These are phyloP conservation scores for Neoarthrinium moseri DNA, from an alignment of 2,329 filamentous ascomycete genomes.

Conservation along the genomic window DNA sequence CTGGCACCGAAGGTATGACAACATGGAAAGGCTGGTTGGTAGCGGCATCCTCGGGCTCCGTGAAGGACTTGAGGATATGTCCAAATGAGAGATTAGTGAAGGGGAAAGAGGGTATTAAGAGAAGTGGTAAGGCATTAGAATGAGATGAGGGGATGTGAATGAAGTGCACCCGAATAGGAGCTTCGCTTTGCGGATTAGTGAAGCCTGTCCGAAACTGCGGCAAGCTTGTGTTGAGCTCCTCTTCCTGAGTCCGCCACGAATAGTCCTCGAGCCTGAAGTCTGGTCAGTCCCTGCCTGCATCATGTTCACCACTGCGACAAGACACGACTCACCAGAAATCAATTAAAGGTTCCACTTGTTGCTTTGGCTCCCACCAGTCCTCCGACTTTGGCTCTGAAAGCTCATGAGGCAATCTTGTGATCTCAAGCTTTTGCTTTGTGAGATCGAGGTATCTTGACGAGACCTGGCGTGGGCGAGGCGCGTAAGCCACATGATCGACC, in stretches of 20 bases:
- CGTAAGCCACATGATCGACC: slow-evolving; percentile 25
- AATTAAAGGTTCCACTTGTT: slow-evolving; percentile 61
- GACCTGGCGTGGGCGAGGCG: slow-evolving; percentile 43
- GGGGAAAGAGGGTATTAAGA: slow-evolving; percentile 66
- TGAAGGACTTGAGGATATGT: slow-evolving; percentile 54
- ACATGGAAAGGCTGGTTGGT: slow-evolving; percentile 58
- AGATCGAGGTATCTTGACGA: slow-evolving; percentile 66
- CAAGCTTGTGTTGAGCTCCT: slow-evolving; percentile 54
- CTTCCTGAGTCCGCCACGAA: slow-evolving; percentile 62
- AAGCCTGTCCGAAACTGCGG: slow-evolving; percentile 64
- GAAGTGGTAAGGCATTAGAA: slow-evolving; percentile 56
- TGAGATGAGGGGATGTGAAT: slow-evolving; percentile 57
- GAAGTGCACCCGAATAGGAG: slow-evolving; percentile 60
- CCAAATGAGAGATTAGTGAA: slow-evolving; percentile 61
- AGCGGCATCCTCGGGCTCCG: slow-evolving; percentile 46
- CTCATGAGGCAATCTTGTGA: slow-evolving; percentile 64
- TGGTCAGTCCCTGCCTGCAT: neutral
- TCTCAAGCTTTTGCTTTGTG: slow-evolving; percentile 65
- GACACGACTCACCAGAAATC: slow-evolving; percentile 65
- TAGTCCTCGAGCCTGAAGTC: slow-evolving; percentile 61
- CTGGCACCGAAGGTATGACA: slow-evolving; percentile 65
- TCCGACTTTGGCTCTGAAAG: slow-evolving; percentile 42
- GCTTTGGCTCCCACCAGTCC: slow-evolving; percentile 60
- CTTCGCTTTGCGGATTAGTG: slow-evolving; percentile 34
- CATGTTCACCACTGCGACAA: neutral